Base-by-base conservation (phyloP, 1,284 basidiomycete genomes). In the Boletus coffeatus region DNA sequence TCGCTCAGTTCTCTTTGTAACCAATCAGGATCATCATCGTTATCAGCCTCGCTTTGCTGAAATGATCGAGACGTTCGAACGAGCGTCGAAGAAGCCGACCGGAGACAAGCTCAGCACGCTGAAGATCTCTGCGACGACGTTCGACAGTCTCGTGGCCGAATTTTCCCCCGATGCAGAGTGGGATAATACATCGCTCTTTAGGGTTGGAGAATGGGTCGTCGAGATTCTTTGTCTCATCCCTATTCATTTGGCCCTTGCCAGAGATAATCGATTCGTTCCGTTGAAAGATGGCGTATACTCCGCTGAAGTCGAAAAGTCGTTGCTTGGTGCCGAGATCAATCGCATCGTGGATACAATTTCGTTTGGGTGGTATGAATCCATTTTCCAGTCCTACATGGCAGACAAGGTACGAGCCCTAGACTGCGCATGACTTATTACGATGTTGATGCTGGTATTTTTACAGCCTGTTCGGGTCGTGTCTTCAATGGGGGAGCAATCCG, bases 401-500 rank as follows among this genome's bases (percentile, higher is more conserved):
- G 73, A 75, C 39, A 86, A 83, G 77, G 85, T 81, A 11, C 8
- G 68, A 58, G 41, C 67, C 21, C 18, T 3, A 14, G 36, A 21
- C 48, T 21, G 36, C 56, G 2, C 21, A 9, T 4, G 32, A 52
- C 16, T 5, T 1, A 18, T 5, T 53, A 4, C 5, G 7, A 3
- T 16, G 16, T 18, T 60, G 2, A 66, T 32, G 14, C 13, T 63
- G 1, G 21, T 60, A 0, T 60, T 16, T 58, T 56, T 63, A 13
- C 48, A 86, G 84, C 81, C 82, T 10, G 85, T 86, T 9, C 80
- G 79, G 60, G 85, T 86, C 1, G 82, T 86, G 0, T 85, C 84
- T 0, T 86, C 84, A 0, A 86, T 86, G 85, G 85, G 83, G 76
- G 84, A 86, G 67, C 85, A 86, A 71, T 85, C 83, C 0, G 84